Evolutionary conservation across 352 stramenopile genomes (phyloP).

Genomic region (Phytopythium litorale): DNA sequence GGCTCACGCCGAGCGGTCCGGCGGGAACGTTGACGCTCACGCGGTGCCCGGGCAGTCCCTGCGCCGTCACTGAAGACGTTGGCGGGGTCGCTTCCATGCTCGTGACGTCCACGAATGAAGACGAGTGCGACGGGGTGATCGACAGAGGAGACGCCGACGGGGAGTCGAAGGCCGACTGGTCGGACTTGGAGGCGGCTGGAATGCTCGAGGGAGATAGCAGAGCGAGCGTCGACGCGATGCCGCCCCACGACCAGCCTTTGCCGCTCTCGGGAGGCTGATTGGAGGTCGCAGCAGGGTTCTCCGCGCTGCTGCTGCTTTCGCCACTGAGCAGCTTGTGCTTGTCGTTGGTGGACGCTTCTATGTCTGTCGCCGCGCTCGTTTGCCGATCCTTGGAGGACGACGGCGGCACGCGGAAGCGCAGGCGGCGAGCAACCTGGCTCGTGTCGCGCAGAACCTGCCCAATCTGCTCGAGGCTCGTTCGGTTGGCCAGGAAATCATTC

Average conservation of each 20-base stretch:
- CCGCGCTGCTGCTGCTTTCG: constrained; percentile 9
- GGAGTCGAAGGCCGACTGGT: background rate
- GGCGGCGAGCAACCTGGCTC: constrained; percentile 26
- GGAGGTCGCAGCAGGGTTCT: background rate
- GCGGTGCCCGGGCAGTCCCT: constrained; percentile 11
- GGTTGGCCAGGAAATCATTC: constrained; percentile 31
- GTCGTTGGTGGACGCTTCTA: background rate
- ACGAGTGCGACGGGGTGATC: background rate
- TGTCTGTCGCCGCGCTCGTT: constrained; percentile 4
- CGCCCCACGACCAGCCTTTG: constrained; percentile 3
- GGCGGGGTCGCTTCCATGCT: constrained; percentile 15
- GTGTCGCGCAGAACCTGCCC: constrained; percentile 48
- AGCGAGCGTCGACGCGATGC: constrained; percentile 3
- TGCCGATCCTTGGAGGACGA: background rate
- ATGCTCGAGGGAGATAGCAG: constrained; percentile 2
- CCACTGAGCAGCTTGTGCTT: constrained; percentile 11
- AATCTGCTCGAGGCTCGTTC: constrained; percentile 39
- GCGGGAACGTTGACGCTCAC: constrained; percentile 41
- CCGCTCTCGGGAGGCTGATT: background rate
- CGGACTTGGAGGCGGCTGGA: background rate
- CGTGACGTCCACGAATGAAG: constrained; percentile 19
- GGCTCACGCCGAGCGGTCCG: constrained; percentile 60
- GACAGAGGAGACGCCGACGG: background rate
- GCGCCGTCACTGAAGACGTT: constrained; percentile 3
- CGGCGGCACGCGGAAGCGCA: constrained; percentile 42